These are phyloP conservation scores for Aspergillus sojae DNA, from an alignment of 2,329 filamentous ascomycete genomes.

Conservation along the genomic window DNA sequence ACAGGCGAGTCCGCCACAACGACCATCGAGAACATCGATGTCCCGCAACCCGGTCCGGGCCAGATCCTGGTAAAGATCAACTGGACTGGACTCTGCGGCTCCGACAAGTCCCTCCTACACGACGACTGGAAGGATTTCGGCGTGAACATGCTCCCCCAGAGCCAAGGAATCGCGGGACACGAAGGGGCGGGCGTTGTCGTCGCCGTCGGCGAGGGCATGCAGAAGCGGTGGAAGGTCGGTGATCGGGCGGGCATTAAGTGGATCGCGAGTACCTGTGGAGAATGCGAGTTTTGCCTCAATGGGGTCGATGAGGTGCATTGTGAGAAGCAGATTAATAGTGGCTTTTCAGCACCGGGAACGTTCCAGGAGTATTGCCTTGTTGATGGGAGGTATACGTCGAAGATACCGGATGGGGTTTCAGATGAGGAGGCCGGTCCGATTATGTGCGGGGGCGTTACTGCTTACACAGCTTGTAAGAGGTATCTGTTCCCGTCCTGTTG, in stretches of 20 bases:
- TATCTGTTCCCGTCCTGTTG: background rate
- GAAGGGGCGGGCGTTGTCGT: slow-evolving; percentile 50
- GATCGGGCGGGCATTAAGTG: slow-evolving; percentile 27
- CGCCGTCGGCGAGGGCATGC: slow-evolving; percentile 33
- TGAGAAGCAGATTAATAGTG: slow-evolving; percentile 17
- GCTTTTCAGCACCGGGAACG: slow-evolving; percentile 21
- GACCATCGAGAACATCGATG: background rate
- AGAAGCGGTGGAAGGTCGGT: slow-evolving; percentile 24
- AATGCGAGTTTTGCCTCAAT: slow-evolving; percentile 23
- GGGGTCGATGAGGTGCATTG: slow-evolving; percentile 22
- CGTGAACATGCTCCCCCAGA: slow-evolving; percentile 4
- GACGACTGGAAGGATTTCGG: slow-evolving; percentile 11
- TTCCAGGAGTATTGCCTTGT: slow-evolving; percentile 26
- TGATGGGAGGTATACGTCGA: slow-evolving; percentile 19
- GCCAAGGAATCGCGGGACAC: slow-evolving; percentile 36
- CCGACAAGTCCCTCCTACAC: slow-evolving; percentile 9
- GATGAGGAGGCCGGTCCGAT: slow-evolving; percentile 24
- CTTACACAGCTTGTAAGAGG: slow-evolving; percentile 24
- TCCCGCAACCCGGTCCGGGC: slow-evolving; percentile 5
- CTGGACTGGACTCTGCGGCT: slow-evolving; percentile 16
- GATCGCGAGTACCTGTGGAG: slow-evolving; percentile 22
- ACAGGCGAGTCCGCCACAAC: slow-evolving; percentile 3
- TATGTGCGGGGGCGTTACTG: slow-evolving; percentile 27
- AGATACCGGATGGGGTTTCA: slow-evolving; percentile 22
- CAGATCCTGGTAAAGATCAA: slow-evolving; percentile 17